These are phyloP conservation scores for Sarocladium strictum DNA, from an alignment of 2,329 filamentous ascomycete species.

Conservation along the genomic window DNA sequence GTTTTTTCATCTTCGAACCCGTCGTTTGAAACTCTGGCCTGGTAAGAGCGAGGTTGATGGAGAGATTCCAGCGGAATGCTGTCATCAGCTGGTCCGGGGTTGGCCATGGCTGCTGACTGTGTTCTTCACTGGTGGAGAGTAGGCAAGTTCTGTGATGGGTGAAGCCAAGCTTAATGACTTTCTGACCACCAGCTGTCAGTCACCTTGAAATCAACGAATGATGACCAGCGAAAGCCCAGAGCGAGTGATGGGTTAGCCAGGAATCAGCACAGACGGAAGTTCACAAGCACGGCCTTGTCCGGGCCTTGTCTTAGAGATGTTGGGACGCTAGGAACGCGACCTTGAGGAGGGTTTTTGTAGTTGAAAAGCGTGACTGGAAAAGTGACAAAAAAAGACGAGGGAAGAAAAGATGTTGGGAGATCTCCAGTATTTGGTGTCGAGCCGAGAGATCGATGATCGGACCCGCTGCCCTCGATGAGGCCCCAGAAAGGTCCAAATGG, in stretches of 20 bases:
- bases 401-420: neutral
- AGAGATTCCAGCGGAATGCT: conserved; percentile 6
- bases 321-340: neutral
- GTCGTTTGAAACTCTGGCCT: neutral
- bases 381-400: neutral
- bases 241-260: neutral
- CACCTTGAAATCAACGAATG: neutral
- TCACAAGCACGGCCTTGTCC: neutral
- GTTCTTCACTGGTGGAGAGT: too few species aligned
- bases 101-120: neutral
- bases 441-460: neutral
- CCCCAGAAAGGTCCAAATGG: neutral
- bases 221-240: neutral
- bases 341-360: neutral
- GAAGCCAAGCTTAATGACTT: too few species aligned
- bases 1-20: conserved; percentile 11
- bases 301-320: neutral
- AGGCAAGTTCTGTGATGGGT: too few species aligned
- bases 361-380: neutral
- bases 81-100: neutral
- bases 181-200: too few species aligned
- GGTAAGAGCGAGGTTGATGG: neutral
- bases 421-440: neutral
- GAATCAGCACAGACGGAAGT: neutral
- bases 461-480: conserved; percentile 3